Conservation (phyloP, 2,329 filamentous ascomycete genomes). For the Pseudopyricularia cyperi region DNA sequence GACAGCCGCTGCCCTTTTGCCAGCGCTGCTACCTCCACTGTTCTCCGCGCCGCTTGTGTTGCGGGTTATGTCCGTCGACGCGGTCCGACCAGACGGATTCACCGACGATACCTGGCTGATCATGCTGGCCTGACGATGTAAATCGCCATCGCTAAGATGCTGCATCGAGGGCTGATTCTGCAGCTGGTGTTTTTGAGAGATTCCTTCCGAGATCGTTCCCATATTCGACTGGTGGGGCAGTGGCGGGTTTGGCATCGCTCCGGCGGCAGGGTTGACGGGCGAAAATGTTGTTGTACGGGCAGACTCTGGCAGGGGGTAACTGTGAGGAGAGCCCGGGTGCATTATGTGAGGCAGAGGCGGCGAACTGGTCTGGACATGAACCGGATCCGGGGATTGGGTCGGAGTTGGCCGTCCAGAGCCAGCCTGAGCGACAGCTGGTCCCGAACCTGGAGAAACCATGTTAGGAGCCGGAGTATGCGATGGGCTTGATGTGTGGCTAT, state of each 20-base stretch:
- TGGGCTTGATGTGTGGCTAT: neutral
- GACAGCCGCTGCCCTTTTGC: neutral
- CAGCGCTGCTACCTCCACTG: neutral
- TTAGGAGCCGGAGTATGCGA: neutral
- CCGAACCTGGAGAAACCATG: neutral
- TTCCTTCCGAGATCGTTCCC: neutral
- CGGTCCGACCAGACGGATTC: conserved; percentile 3
- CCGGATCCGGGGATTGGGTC: neutral
- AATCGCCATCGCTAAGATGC: neutral
- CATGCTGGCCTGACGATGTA: conserved; percentile 13
- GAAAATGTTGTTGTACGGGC: conserved; percentile 6
- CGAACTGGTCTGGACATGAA: neutral
- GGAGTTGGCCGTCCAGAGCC: neutral
- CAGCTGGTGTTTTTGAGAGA: neutral
- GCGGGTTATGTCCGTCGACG: neutral
- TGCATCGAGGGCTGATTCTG: conserved; percentile 3
- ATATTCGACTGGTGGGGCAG: neutral
- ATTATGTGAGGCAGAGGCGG: conserved; percentile 6
- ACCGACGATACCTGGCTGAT: conserved; percentile 14
- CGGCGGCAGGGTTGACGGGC: conserved; percentile 8
- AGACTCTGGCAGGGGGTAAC: conserved; percentile 8
- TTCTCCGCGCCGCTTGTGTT: neutral
- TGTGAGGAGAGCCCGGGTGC: conserved; percentile 8
- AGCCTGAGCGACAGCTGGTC: neutral
- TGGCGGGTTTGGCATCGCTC: conserved; percentile 5